Conservation (phyloP, 768 basidiomycete genomes). For the Rickenella mellea region DNA sequence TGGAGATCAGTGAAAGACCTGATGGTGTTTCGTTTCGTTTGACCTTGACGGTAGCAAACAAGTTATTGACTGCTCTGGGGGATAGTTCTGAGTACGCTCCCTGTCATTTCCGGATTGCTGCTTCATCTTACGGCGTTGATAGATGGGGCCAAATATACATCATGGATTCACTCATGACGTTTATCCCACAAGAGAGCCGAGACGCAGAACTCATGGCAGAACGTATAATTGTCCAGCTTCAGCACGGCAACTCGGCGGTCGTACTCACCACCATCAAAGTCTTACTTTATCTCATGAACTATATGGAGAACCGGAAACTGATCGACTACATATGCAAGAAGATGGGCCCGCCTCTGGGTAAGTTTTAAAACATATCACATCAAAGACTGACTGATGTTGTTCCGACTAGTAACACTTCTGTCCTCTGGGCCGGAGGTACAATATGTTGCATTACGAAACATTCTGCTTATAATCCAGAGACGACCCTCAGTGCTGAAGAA, state of each 20-base stretch:
- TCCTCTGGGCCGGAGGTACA: conserved; percentile 98
- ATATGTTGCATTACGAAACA: conserved; percentile 95
- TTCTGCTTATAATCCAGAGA: conserved; percentile 93
- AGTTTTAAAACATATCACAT: conserved; percentile 3
- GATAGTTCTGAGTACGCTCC: conserved; percentile 90
- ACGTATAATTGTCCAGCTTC: conserved; percentile 84
- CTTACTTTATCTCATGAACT: conserved; percentile 95
- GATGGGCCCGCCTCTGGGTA: conserved; percentile 96
- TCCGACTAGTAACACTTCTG: conserved; percentile 68
- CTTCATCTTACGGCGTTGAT: conserved; percentile 10
- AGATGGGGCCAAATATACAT: conserved; percentile 99
- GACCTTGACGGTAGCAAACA: conserved; percentile 80
- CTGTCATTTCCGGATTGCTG: background rate
- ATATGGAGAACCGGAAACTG: conserved; percentile 83
- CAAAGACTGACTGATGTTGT: conserved; percentile 1
- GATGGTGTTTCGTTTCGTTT: conserved; percentile 90
- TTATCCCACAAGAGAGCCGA: conserved; percentile 77
- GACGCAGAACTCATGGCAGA: conserved; percentile 97
- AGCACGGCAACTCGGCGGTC: conserved; percentile 99
- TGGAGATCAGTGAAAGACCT: conserved; percentile 93
- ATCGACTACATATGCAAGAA: conserved; percentile 92
- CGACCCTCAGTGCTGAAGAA: conserved; percentile 87
- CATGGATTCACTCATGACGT: conserved; percentile 85
- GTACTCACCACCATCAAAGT: conserved; percentile 97
- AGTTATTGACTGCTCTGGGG: conserved; percentile 80